A percentile compares a stretch with the other conserved stretches of the same genome.
phyloP scores from a whole-genome alignment of 2,329 filamentous ascomycete species.

The Curvularia eragrostidis region DNA sequence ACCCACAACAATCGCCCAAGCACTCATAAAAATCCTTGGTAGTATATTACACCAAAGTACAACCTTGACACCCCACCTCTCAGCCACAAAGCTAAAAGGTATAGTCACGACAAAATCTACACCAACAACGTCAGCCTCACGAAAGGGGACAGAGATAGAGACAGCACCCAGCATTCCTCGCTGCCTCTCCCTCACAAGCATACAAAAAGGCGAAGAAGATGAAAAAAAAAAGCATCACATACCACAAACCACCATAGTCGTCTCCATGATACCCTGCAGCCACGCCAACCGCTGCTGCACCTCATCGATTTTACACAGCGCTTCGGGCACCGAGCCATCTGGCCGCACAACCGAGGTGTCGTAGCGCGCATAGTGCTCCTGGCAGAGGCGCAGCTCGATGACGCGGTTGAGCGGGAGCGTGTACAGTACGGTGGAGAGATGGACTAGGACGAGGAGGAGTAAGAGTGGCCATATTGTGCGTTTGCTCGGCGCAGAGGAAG shows the following conservation, averaged over 20 bases:
- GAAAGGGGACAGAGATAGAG: no score
- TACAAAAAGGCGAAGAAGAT: not conserved
- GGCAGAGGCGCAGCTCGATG: constrained; percentile 52
- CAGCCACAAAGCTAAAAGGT: constrained; percentile 45
- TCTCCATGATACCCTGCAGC: constrained; percentile 58
- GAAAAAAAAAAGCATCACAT: constrained; percentile 14
- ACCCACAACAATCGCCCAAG: constrained; percentile 44
- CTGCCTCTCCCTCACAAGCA: no score
- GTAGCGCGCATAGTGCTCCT: constrained; percentile 56
- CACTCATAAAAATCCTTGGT: constrained; percentile 38
- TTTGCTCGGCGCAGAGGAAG: not conserved
- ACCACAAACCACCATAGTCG: constrained; percentile 46
- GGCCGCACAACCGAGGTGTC: constrained; percentile 49
- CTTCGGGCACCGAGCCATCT: constrained; percentile 57
- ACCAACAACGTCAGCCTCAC: constrained; percentile 1
- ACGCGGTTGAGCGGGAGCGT: constrained; percentile 49
- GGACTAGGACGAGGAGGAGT: constrained; percentile 41
- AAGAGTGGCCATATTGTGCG: constrained; percentile 39
- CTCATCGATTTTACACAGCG: constrained; percentile 61
- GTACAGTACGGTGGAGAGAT: constrained; percentile 44
- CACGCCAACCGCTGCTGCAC: constrained; percentile 61
- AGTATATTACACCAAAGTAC: constrained; percentile 46
- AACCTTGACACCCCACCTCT: constrained; percentile 36
- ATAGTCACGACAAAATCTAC: constrained; percentile 46
- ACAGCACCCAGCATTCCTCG: no score